Percentiles rank a stretch among this genome's conserved stretches.
These are phyloP conservation scores for Xylariaceae sp. DNA, from an alignment of 2,329 filamentous ascomycete species.

Conservation along the genomic window DNA sequence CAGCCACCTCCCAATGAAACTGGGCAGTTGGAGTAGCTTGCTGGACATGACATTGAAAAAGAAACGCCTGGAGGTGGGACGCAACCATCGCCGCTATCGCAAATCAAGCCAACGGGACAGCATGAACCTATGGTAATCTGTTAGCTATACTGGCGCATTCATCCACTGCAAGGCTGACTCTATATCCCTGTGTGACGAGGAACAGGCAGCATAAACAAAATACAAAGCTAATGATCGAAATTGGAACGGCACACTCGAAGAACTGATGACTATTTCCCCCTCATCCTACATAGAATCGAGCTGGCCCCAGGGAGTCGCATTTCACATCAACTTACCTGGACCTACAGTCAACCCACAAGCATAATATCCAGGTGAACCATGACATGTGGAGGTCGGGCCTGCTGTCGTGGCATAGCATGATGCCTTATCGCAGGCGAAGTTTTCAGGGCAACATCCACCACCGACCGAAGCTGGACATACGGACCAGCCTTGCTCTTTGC, in stretches of 20 bases:
- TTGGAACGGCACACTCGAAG: background rate
- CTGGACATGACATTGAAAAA: slow-evolving; percentile 50
- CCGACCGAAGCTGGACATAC: slow-evolving; percentile 36
- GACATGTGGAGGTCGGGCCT: slow-evolving; percentile 49
- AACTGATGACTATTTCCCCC: background rate
- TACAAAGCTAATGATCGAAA: background rate
- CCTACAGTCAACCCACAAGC: slow-evolving; percentile 50
- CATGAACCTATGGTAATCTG: slow-evolving; percentile 50
- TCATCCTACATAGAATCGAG: background rate
- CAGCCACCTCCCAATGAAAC: slow-evolving; percentile 59
- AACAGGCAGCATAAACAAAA: background rate
- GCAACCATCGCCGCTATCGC: slow-evolving; percentile 50
- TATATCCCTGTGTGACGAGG: too few species aligned
- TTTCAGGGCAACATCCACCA: slow-evolving; percentile 56
- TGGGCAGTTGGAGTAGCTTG: slow-evolving; percentile 56
- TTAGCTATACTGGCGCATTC: too few species aligned
- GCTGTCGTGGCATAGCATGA: slow-evolving; percentile 56
- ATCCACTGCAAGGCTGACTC: too few species aligned
- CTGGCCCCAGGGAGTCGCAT: too few species aligned
- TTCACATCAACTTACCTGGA: slow-evolving; percentile 26
- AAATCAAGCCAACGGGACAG: slow-evolving; percentile 55
- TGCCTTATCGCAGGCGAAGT: slow-evolving; percentile 55
- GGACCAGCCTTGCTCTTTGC: slow-evolving; percentile 30
- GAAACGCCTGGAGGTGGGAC: slow-evolving; percentile 51
- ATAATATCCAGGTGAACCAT: slow-evolving; percentile 46